Percentiles rank a stretch among this genome's conserved stretches.
phyloP scores from a whole-genome alignment of 139 green algal species.

The Eudorina sp. region DNA sequence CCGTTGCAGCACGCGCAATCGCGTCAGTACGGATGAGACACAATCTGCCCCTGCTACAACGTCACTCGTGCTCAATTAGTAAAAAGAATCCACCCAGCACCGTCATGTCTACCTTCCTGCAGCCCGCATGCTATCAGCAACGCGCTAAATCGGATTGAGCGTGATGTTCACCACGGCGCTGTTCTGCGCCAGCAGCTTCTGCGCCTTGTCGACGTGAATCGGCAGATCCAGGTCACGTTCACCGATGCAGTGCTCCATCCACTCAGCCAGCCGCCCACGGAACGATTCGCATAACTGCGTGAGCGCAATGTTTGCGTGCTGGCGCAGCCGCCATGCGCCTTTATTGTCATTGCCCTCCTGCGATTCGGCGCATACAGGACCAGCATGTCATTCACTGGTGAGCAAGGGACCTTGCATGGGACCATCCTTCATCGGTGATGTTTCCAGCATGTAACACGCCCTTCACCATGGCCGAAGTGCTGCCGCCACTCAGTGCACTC shows the following conservation, averaged over 20 bases:
- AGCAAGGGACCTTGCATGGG: too few relatives aligned
- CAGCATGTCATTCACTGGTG: too few relatives aligned
- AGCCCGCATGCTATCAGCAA: not conserved
- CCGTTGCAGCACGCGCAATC: too few relatives aligned
- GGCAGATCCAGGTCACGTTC: slow-evolving; percentile 67
- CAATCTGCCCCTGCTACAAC: too few relatives aligned
- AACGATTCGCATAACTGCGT: slow-evolving; percentile 62
- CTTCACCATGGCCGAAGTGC: too few relatives aligned
- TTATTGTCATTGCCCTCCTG: slow-evolving; percentile 59
- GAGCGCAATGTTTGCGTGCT: slow-evolving; percentile 61
- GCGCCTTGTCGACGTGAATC: slow-evolving; percentile 59
- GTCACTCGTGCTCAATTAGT: too few relatives aligned
- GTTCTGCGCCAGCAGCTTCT: slow-evolving; percentile 70
- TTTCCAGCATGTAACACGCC: too few relatives aligned
- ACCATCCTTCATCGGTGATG: too few relatives aligned
- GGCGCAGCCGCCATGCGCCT: slow-evolving; percentile 64
- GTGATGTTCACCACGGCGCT: slow-evolving; percentile 68
- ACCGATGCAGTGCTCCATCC: slow-evolving; percentile 55
- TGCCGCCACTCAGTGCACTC: too few relatives aligned
- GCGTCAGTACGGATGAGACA: too few relatives aligned
- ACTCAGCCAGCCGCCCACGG: slow-evolving; percentile 42
- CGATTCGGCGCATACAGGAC: too few relatives aligned
- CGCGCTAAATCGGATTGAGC: slow-evolving; percentile 70
- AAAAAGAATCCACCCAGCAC: too few relatives aligned
- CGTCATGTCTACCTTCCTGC: not conserved